Evolutionary conservation across 2,329 filamentous ascomycete genomes (phyloP), one percentile per base, ranked within the genome.

Genomic region (Fusarium cyanostomum): DNA sequence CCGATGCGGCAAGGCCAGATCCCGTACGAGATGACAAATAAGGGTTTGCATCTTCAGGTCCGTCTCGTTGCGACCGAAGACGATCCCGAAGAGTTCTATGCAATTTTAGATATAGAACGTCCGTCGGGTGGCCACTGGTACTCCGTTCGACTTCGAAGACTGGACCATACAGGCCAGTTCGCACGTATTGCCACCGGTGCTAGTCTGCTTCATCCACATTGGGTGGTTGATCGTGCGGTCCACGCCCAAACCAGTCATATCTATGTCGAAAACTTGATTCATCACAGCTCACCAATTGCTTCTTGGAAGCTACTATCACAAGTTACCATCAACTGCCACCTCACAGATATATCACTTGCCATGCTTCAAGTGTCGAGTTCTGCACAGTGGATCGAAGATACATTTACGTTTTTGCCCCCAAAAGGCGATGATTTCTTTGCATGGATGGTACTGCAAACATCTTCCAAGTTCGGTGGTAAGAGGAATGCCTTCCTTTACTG

Each of bases 21-120:
- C 10, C 53, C 56, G 10, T 59, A 57, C 12, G 56, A 59, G 18
- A 52, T 59, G 56, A 59, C 56, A 7, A 59, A 59, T 2, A 59
- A 52, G 3, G 56, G 56, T 4, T 2, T 59, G n/a, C 56, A 59
- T 7, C 7, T 59, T 0, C 52, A 59, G 9, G 44, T 57, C 6
- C 44, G 31, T 2, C 3, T 59, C 3, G 30, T 59, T 2, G 26
- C 43, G 6, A 24, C 28, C 15, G 3, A 24, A 4, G 0, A 27
- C 0, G 18, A 8, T 4, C 30, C 56, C 0, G 28, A 57, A 4
- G 52, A 59, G 7, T 50, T 52, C 30, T 52, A 39, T 10, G 53
- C 52, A 4, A 57, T 59, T 5, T 18, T 59, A 10, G 42, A 57
- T 8, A 21, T 57, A 10, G 5, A 38, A 12, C 38, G 18, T 15